Conservation (phyloP, 768 basidiomycete genomes). For the Tricholoma terreum region DNA sequence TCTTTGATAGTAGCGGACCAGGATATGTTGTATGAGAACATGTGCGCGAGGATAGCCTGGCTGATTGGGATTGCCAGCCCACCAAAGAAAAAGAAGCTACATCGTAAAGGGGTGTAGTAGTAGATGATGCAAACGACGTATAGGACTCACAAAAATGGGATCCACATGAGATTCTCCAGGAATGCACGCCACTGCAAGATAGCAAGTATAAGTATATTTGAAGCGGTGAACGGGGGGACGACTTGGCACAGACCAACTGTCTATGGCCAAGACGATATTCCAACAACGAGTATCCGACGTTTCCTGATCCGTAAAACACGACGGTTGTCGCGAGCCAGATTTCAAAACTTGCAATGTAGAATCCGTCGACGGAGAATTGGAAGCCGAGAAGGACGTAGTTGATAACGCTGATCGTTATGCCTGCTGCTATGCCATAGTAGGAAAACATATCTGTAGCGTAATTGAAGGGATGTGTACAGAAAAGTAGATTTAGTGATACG, state of each 20-base stretch:
- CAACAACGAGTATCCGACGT: conserved; percentile 64
- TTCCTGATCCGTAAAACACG: conserved; percentile 77
- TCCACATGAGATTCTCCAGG: conserved; percentile 60
- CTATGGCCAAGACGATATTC: conserved; percentile 70
- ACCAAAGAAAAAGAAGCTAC: conserved; percentile 76
- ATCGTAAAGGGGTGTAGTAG: not conserved
- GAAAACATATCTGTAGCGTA: conserved; percentile 47
- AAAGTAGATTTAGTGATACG: conserved; percentile 20
- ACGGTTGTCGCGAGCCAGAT: conserved; percentile 75
- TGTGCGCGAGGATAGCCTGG: conserved; percentile 66
- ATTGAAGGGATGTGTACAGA: too few species aligned
- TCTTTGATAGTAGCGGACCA: conserved; percentile 73
- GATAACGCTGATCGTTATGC: conserved; percentile 62
- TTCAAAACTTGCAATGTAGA: conserved; percentile 77
- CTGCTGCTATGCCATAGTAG: conserved; percentile 64
- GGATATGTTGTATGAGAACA: conserved; percentile 54
- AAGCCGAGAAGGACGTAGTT: conserved; percentile 78
- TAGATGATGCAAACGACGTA: too few species aligned
- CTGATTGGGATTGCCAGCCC: conserved; percentile 69
- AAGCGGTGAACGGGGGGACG: conserved; percentile 16
- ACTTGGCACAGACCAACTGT: conserved; percentile 35
- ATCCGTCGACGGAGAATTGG: conserved; percentile 68
- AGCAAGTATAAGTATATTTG: not conserved
- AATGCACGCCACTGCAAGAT: conserved; percentile 40
- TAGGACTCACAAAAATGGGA: conserved; percentile 78